Evolutionary conservation across 495 filamentous ascomycete genomes (phyloP).

Genomic region (Alectoria sarmentosa): DNA sequence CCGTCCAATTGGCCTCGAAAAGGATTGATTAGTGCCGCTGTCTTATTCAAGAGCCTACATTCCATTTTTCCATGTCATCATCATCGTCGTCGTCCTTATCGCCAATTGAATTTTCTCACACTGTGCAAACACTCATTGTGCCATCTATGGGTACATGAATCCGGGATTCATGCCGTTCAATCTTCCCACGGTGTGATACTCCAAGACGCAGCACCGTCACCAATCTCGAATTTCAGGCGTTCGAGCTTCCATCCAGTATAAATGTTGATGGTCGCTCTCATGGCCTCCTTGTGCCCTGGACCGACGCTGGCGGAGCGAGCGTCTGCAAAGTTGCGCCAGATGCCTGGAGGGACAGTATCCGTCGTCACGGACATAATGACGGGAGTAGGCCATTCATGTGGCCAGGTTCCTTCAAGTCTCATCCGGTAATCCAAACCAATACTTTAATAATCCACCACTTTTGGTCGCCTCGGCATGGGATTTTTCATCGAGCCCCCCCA

Average conservation of each 20-base stretch:
- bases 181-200: constrained; percentile 21
- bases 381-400: constrained; percentile 43
- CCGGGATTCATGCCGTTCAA: neutral
- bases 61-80: neutral
- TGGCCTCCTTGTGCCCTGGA: constrained; percentile 39
- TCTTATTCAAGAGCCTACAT: no score
- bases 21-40: no score
- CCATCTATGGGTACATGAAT: no score
- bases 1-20: no score
- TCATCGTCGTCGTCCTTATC: neutral
- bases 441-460: constrained; percentile 82
- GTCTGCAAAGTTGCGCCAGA: constrained; percentile 67
- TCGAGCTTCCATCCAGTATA: constrained; percentile 26
- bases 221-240: constrained; percentile 21
- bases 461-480: constrained; percentile 70
- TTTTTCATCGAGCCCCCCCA: constrained; percentile 62
- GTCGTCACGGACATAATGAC: neutral
- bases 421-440: constrained; percentile 74
- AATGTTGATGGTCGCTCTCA: constrained; percentile 22
- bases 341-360: constrained; percentile 32
- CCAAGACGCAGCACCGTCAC: constrained; percentile 19
- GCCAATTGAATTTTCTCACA: no score
- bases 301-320: constrained; percentile 61
- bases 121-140: no score
- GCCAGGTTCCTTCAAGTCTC: constrained; percentile 59